Base-by-base conservation (phyloP, 768 basidiomycete genomes). In the Chlorophyllum brunneum region DNA sequence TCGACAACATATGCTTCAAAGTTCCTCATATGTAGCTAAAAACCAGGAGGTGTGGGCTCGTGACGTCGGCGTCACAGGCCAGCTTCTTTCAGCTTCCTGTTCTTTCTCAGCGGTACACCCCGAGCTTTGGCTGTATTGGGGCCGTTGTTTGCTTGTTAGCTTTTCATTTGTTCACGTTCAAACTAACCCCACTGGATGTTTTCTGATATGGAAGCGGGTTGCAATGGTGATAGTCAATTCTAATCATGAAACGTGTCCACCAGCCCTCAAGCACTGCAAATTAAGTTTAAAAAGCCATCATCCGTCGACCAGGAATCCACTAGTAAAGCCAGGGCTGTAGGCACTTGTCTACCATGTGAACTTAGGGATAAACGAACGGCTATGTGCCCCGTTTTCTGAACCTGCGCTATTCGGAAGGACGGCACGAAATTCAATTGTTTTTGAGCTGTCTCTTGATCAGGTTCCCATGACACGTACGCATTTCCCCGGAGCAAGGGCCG, bases 131-230 rank as follows among this genome's bases (percentile, higher is more conserved):
- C 11, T 33, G 16, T 46, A 23, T 36, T 47, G n/a, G 45, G 36
- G 47, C 34, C 20, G 34, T 26, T 47, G 33, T 37, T 47, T 36
- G 38, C 26, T 41, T 38, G n/a, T 37, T 20, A 16, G 10, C 18
- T 29, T 29, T 41, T 50, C 48, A 40, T 50, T 40, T 29, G 7
- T 37, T 29, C 48, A 46, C 47, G 34, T 24, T 40, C 29, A 46
- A 24, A 38, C 43, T 44, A 36, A 46, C 37, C 38, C 51, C 44
- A 54, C 37, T 26, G 20, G 23, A 3, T 50, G 30, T 16, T 33
- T 54, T 54, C 53, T 54, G 53, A 54, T 54, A 48, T 47, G 37
- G 53, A 54, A 54, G n/a, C 48, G 29, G 48, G 48, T 50, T 33
- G 48, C 48, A 50, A 50, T 50, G 48, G 48, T 50, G 48, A 42